Base-by-base conservation (phyloP, 768 basidiomycete genomes). In the Lactarius sanguifluus region DNA sequence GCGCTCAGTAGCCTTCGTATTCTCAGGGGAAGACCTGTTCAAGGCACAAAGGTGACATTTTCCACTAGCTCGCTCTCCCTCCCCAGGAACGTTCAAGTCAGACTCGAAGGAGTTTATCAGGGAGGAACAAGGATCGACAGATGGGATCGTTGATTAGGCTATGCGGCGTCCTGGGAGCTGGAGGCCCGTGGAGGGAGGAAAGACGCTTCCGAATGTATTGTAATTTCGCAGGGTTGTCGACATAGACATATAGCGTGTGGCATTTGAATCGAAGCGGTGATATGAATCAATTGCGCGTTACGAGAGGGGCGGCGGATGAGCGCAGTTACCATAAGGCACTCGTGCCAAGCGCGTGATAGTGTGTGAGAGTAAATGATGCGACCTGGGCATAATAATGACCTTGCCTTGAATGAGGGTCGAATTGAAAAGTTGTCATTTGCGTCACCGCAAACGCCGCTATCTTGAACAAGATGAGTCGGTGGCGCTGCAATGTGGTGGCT, bases 291-390 rank as follows among this genome's bases (percentile, higher is more conserved):
- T 38, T 64, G 50, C 16, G 25, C 28, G 23, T 32, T 30, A 43
- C 41, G 58, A 60, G n/a, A 55, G 34, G 4, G 40, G 64, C 58
- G 64, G 59, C 12, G n/a, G 18, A 57, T 30, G 62, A 58, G 56
- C 12, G 34, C 23, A 16, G 20, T n/a, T 57, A 57, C 52, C 23
- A 54, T 28, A 54, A 54, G 52, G 52, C 16, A 54, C 52, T 20
- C 20, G 9, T 6, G 5, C 52, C 52, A 30, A 54, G 25, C 52
- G 13, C 12, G 23, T 30, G 16, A 23, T 30, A 18, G 43, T 45
- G 43, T 52, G 50, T 52, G 50, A 52, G 50, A 52, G 25, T 23
- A 15, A 38, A 12, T 52, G 13, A 52, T 52, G 50, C 23, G 50
- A 7, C 50, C 50, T 15, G 23, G 12, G 47, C 16, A 38, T 13